Conservation (phyloP, 352 stramenopile species). For the Globisporangium viniferum region DNA sequence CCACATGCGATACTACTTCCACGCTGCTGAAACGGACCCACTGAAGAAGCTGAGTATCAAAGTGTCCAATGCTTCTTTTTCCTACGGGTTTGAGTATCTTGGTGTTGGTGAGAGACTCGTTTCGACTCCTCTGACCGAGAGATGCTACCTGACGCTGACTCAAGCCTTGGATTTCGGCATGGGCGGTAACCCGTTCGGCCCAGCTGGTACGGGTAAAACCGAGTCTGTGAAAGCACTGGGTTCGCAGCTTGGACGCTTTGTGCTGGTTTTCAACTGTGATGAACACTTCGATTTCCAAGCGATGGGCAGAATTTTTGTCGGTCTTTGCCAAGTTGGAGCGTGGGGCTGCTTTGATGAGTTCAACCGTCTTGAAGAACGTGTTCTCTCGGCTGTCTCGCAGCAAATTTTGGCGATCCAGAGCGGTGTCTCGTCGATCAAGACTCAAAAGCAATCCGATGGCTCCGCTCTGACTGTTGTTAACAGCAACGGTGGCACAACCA, state of each 20-base stretch:
- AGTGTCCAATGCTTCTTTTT: constrained; percentile 98
- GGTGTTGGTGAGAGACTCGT: constrained; percentile 99
- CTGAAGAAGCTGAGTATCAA: constrained; percentile 95
- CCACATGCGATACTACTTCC: constrained; percentile 98
- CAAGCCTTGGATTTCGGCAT: constrained; percentile 99
- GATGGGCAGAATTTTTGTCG: constrained; percentile 99
- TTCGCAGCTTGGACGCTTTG: constrained; percentile 97
- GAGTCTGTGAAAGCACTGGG: constrained; percentile 99
- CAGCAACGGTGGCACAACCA: constrained; percentile 39
- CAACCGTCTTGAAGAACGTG: constrained; percentile 99
- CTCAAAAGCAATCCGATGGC: constrained; percentile 36
- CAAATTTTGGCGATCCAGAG: constrained; percentile 99
- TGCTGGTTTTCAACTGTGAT: constrained; percentile 99
- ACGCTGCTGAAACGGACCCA: constrained; percentile 69
- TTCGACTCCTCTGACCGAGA: constrained; percentile 99
- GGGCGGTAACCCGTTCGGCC: constrained; percentile 98
- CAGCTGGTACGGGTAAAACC: constrained; percentile 99
- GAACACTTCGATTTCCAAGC: constrained; percentile 99
- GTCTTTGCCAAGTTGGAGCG: constrained; percentile 98
- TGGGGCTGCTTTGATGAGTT: constrained; percentile 99
- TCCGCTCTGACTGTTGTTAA: constrained; percentile 18
- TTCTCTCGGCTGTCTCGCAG: constrained; percentile 99
- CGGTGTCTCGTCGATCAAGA: constrained; percentile 90
- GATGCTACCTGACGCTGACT: constrained; percentile 99
- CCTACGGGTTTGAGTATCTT: constrained; percentile 99